phyloP scores from a whole-genome alignment of 306 rosid species.

The Vachellia pachyceras region DNA sequence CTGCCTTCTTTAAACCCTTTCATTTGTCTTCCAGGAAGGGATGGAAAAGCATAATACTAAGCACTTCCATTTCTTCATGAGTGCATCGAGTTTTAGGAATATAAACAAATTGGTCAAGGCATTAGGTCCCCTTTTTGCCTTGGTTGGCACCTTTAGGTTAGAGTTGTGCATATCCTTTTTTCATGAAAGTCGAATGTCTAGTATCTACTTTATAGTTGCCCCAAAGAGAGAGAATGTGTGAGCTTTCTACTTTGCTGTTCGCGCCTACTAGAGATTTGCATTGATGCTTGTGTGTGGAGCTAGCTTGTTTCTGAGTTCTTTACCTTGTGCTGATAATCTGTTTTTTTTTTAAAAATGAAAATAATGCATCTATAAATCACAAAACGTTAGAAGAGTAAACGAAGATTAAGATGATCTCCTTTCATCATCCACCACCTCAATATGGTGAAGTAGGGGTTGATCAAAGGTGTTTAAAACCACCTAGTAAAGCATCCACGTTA shows the following conservation, averaged over 20 bases:
- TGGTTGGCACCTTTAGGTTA: conserved; percentile 51
- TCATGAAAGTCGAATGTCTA: conserved; percentile 42
- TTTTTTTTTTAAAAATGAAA: no score
- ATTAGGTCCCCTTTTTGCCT: conserved; percentile 43
- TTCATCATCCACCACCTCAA: background rate
- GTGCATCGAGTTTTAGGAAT: conserved; percentile 46
- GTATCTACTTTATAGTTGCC: background rate
- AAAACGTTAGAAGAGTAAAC: background rate
- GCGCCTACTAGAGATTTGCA: background rate
- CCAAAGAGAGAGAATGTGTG: background rate
- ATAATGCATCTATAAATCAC: background rate
- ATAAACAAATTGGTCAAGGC: conserved; percentile 39
- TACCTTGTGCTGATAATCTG: background rate
- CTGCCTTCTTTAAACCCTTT: conserved; percentile 19
- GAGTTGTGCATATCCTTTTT: conserved; percentile 43
- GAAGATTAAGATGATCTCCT: background rate
- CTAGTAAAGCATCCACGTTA: no score
- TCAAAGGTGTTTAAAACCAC: no score
- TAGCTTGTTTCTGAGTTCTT: background rate
- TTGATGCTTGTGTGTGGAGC: background rate
- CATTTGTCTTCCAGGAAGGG: background rate
- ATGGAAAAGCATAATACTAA: background rate
- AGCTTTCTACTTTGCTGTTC: background rate
- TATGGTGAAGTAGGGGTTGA: background rate
- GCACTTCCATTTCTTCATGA: conserved; percentile 34